Conservation (phyloP, 495 filamentous ascomycete genomes). For the Aspergillus mulundensis region DNA sequence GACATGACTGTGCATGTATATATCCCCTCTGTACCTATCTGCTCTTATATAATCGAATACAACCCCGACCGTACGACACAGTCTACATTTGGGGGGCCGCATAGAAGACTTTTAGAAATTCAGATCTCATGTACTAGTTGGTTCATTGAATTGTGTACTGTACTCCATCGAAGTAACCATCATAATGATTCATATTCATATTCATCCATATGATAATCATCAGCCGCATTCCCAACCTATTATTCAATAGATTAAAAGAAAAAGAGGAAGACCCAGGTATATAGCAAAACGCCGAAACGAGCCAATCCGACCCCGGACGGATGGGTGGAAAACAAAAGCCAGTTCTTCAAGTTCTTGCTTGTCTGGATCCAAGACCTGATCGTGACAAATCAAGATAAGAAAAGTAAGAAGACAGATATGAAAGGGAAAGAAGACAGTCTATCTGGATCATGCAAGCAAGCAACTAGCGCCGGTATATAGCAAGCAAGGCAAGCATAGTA, state of each 20-base stretch:
- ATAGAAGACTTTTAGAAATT: not conserved
- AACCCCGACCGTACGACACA: not conserved
- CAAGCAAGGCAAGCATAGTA: not conserved
- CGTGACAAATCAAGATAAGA: not conserved
- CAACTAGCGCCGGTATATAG: not conserved
- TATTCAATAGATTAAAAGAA: not conserved
- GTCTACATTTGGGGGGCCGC: not conserved
- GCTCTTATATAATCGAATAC: constrained; percentile 6
- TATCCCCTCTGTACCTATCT: constrained; percentile 5
- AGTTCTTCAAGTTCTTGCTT: not conserved
- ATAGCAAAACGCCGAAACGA: constrained; percentile 8
- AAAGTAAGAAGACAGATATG: not conserved
- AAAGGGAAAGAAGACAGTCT: not conserved
- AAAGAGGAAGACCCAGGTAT: constrained; percentile 13
- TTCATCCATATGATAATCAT: not conserved
- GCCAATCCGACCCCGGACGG: not conserved
- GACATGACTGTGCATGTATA: constrained; percentile 1
- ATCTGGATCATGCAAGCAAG: constrained; percentile 5
- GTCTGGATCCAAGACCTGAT: not conserved
- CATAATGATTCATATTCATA: not conserved
- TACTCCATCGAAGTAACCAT: not conserved
- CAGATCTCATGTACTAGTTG: not conserved
- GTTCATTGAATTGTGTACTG: not conserved
- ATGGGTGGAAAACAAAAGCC: not conserved
- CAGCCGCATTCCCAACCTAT: not conserved